Conservation (phyloP, 2,329 filamentous ascomycete genomes). For the Aspergillus clavatus region DNA sequence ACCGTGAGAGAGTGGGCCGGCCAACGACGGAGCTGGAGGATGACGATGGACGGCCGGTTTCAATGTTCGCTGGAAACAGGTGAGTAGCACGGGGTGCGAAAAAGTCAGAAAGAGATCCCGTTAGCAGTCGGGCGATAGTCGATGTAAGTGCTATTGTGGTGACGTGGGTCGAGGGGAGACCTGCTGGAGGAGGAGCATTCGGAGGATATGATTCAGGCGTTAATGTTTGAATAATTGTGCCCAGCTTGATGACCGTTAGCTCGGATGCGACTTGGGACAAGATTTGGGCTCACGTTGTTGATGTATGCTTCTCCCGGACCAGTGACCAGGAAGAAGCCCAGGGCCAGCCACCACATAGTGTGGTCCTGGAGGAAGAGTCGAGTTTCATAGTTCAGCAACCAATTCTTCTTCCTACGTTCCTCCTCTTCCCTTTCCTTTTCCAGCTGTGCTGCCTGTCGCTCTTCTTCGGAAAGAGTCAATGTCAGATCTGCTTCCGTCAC, state of each 20-base stretch:
- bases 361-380: slow-evolving; percentile 75
- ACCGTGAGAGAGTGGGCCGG: slow-evolving; percentile 64
- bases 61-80: slow-evolving; percentile 50
- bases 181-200: slow-evolving; percentile 50
- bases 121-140: slow-evolving; percentile 83
- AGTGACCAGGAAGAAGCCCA: slow-evolving; percentile 87
- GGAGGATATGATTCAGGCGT: slow-evolving; percentile 58
- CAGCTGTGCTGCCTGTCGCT: slow-evolving; percentile 18
- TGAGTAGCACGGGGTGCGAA: slow-evolving; percentile 66
- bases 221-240: slow-evolving; percentile 85
- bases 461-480: slow-evolving; percentile 26
- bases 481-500: slow-evolving; percentile 40
- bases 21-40: slow-evolving; percentile 15
- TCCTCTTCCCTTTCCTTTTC: slow-evolving; percentile 48
- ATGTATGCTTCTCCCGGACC: slow-evolving; percentile 97
- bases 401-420: slow-evolving; percentile 72
- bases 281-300: slow-evolving; percentile 61
- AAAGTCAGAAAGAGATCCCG: slow-evolving; percentile 81
- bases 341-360: slow-evolving; percentile 93
- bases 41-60: slow-evolving; percentile 37
- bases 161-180: slow-evolving; percentile 72
- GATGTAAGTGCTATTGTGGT: slow-evolving; percentile 87
- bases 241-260: slow-evolving; percentile 47
- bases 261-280: background rate
- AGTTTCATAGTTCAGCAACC: slow-evolving; percentile 88